Conservation (phyloP, 2,329 filamentous ascomycete genomes). For the Fusarium xylarioides region DNA sequence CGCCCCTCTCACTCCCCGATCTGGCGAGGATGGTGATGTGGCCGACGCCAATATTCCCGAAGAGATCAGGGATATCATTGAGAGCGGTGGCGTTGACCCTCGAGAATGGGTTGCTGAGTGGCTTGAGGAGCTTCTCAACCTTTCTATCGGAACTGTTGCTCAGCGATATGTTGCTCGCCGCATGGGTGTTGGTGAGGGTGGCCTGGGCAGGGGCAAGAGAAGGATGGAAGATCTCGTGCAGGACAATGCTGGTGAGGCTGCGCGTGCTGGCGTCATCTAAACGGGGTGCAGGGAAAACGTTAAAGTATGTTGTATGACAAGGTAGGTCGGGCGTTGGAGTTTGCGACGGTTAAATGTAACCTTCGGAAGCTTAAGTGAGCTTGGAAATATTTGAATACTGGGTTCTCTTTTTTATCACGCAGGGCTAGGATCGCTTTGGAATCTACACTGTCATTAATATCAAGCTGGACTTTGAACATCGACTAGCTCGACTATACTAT, state of each 20-base stretch:
- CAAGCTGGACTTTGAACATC: background rate
- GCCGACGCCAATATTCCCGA: constrained; percentile 67
- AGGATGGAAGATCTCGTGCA: constrained; percentile 64
- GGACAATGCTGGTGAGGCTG: constrained; percentile 67
- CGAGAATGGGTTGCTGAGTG: constrained; percentile 98
- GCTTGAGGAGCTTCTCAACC: constrained; percentile 85
- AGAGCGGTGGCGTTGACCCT: constrained; percentile 80
- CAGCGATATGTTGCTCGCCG: constrained; percentile 93
- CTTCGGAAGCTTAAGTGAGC: constrained; percentile 19
- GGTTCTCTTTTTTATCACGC: constrained; percentile 9
- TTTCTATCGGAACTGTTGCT: constrained; percentile 85
- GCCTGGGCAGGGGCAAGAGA: constrained; percentile 69
- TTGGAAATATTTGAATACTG: constrained; percentile 30
- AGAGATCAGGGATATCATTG: constrained; percentile 87
- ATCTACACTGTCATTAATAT: constrained; percentile 17
- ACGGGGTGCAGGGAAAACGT: background rate
- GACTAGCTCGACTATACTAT: background rate
- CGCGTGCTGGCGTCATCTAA: constrained; percentile 65
- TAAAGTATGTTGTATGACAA: constrained; percentile 23
- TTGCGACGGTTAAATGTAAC: constrained; percentile 31
- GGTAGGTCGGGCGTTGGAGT: constrained; percentile 39
- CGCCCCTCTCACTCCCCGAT: constrained; percentile 62
- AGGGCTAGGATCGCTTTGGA: constrained; percentile 15
- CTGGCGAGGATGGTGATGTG: constrained; percentile 57
- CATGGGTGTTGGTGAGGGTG: constrained; percentile 93